Conservation (phyloP, 805 yeast species). For the Nakazawaea molendinolei region DNA sequence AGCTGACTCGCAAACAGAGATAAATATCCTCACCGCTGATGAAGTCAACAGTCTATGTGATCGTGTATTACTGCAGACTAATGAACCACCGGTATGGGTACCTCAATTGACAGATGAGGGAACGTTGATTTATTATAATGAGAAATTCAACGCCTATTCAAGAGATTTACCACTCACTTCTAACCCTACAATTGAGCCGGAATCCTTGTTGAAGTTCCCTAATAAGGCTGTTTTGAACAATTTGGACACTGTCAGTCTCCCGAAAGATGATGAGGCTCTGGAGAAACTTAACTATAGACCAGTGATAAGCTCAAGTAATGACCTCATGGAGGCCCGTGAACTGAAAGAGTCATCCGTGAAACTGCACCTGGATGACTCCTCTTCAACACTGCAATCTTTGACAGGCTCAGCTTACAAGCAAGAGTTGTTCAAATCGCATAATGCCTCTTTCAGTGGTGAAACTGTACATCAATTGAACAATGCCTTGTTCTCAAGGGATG, state of each 20-base stretch:
- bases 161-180: slow-evolving; percentile 47
- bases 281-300: slow-evolving; percentile 9
- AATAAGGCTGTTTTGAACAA: background rate
- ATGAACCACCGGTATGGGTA: slow-evolving; percentile 45
- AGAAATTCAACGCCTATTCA: slow-evolving; percentile 53
- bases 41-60: slow-evolving; percentile 9
- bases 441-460: slow-evolving; percentile 1
- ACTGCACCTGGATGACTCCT: slow-evolving; percentile 7
- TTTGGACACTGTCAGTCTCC: slow-evolving; percentile 5
- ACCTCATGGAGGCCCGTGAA: background rate
- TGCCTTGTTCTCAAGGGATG: slow-evolving; percentile 23
- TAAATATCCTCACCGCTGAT: slow-evolving; percentile 14
- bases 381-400: slow-evolving; percentile 16
- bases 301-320: background rate
- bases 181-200: slow-evolving; percentile 11
- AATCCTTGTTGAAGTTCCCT: slow-evolving; percentile 9
- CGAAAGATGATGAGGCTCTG: slow-evolving; percentile 4
- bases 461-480: slow-evolving; percentile 9
- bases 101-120: slow-evolving; percentile 53
- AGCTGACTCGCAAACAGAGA: slow-evolving; percentile 10
- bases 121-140: slow-evolving; percentile 51
- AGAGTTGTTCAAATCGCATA: slow-evolving; percentile 6
- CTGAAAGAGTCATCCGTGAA: background rate
- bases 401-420: slow-evolving; percentile 16
- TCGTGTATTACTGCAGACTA: slow-evolving; percentile 25